Evolutionary conservation across 805 yeast genomes (phyloP), one percentile per base, ranked within the genome.

Genomic region (Candida sakaeoensis): DNA sequence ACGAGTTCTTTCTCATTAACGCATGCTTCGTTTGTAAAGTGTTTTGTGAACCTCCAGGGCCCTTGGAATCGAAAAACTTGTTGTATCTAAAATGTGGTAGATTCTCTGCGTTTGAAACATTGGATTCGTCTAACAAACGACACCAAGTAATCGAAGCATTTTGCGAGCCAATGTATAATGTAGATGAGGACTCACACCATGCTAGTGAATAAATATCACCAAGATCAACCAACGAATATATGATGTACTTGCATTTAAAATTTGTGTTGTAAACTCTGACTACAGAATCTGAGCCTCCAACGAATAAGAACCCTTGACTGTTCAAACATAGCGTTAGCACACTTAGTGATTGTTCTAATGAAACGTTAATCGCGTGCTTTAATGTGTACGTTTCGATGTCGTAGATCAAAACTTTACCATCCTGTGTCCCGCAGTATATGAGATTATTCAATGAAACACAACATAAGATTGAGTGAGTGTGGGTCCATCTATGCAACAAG

Each of bases 171-270:
- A 87, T 75, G 46, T 81, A 86, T 3, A 91, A 67, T 0, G 86
- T 77, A 34, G 79, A 72, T 8, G 75, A 57, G 2, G 63, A 48
- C 14, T 77, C 75, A 12, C 82, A 71, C 79, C 93, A 87, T 6
- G 80, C 75, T 24, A 91, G 63, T 7, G 95, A 82, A 55, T 91
- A 91, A 13, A 91, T 84, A 59, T 91, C 99, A 37, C 99, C 99
- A 37, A 91, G 83, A 63, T 91, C 99, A 25, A 84, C 74, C 8
- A 84, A 60, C 1, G 95, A 83, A 58, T 91, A 91, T 6, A 90
- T 77, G 0, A 95, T 84, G 51, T 85, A 84, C 0, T 84, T 55
- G 39, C 70, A 65, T 9, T 41, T 47, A 27, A 57, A 51, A 21
- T 37, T 23, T n/a, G 44, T 43, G 42, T 82, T 79, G 95, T 96